Conservation (phyloP, 176 grass and related monocot genomes). For the Musa schizocarpa region DNA sequence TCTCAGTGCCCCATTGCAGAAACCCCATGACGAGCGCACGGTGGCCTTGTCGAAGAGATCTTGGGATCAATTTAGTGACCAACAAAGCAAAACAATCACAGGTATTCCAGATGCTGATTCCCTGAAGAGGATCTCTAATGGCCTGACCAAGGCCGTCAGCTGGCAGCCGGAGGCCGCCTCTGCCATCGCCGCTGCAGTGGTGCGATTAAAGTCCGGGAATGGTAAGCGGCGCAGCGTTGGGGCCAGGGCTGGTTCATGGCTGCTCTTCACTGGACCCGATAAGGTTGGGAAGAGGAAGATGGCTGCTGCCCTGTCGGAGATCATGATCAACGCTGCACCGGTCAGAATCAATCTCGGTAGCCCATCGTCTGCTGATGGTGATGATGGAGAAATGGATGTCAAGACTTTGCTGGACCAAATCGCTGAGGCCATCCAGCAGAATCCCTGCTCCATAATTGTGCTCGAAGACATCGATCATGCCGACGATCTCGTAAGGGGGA, state of each 20-base stretch:
- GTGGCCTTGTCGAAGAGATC: slow-evolving; percentile 20
- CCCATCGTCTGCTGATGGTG: slow-evolving; percentile 18
- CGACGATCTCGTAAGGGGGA: slow-evolving; percentile 46
- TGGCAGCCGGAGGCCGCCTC: slow-evolving; percentile 90
- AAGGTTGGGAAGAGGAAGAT: slow-evolving; percentile 88
- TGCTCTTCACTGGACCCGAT: slow-evolving; percentile 83
- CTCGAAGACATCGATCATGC: slow-evolving; percentile 76
- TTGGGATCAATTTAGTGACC: slow-evolving; percentile 7
- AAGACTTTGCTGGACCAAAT: slow-evolving; percentile 63
- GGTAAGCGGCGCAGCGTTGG: slow-evolving; percentile 41
- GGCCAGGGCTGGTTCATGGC: slow-evolving; percentile 62
- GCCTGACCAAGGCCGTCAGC: slow-evolving; percentile 63
- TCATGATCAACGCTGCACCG: slow-evolving; percentile 28
- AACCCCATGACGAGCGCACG: slow-evolving; percentile 15
- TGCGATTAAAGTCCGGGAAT: slow-evolving; percentile 53
- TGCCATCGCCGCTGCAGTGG: slow-evolving; percentile 65
- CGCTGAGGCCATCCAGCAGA: slow-evolving; percentile 65
- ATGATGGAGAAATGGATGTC: slow-evolving; percentile 28
- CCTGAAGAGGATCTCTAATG: slow-evolving; percentile 72
- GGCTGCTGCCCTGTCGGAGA: slow-evolving; percentile 63
- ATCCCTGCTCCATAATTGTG: slow-evolving; percentile 71
- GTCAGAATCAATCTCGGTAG: slow-evolving; percentile 40
- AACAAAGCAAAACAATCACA: slow-evolving; percentile 51
- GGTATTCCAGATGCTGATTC: slow-evolving; percentile 68
- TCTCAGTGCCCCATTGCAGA: slow-evolving; percentile 27